phyloP scores from a whole-genome alignment of 352 stramenopile genomes.

The Phytophthora niederhauseri region DNA sequence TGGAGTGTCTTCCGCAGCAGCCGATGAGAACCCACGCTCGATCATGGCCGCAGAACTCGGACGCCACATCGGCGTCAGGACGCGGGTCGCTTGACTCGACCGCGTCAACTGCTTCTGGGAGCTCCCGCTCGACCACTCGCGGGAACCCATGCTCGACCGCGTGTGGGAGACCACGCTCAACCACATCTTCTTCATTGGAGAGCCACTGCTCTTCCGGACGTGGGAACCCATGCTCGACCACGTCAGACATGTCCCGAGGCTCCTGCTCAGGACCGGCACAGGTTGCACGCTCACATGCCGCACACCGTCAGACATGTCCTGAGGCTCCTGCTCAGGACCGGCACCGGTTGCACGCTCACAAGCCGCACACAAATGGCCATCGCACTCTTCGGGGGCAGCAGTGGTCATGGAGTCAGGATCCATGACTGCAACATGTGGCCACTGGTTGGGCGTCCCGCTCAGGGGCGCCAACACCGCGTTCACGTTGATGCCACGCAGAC shows the following conservation, averaged over 20 bases:
- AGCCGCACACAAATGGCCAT: background rate
- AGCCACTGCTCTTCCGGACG: too few species aligned
- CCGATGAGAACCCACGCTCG: too few species aligned
- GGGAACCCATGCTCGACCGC: too few species aligned
- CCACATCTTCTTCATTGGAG: background rate
- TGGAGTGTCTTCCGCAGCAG: too few species aligned
- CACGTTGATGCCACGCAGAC: too few species aligned
- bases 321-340: conserved; percentile 17
- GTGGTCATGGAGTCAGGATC: background rate
- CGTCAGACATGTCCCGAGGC: conserved; percentile 14
- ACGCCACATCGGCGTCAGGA: too few species aligned
- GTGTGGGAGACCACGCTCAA: background rate
- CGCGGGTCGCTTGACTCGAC: conserved; percentile 1
- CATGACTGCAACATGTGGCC: background rate
- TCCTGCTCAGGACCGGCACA: conserved; percentile 16
- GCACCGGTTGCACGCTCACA: background rate
- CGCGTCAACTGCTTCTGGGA: conserved; percentile 1
- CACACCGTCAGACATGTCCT: conserved; percentile 15
- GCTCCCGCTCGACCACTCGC: background rate
- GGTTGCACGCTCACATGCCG: conserved; percentile 9
- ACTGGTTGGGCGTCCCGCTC: too few species aligned
- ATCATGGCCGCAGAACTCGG: too few species aligned
- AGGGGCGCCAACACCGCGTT: too few species aligned
- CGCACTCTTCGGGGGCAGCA: background rate
- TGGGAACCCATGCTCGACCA: conserved; percentile 26